Evolutionary conservation across 148 eudicot species (phyloP), one percentile per base, ranked within the genome.

Genomic region (Rhododendron griersonianum): DNA sequence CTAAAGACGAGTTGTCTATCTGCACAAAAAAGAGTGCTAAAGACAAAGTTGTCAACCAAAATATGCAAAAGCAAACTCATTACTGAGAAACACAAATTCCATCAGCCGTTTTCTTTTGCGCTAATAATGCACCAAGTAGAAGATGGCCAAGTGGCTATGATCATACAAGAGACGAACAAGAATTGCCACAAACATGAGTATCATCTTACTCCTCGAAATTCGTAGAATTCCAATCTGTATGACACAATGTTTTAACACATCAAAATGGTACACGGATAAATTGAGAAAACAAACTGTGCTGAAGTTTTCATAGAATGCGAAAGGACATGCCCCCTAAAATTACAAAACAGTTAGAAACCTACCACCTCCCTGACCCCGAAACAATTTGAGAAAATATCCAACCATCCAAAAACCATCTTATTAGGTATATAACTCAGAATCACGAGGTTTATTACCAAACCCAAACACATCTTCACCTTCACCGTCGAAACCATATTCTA

Each of bases 341-440:
- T 25, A 11, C 59, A 78, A 48, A 45, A 45, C 8, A 50, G 41
- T 33, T 28, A 7, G 63, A 51, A 50, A 15, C 21, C 18, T 50
- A 5, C 13, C 44, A 80, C 63, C 41, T 25, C 1, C 14, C n/a
- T 30, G 3, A 53, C 59, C 63, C 44, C 1, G 5, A 25, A 39
- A 41, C 19, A 41, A 21, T 39, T 11, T 37, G 37, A 10, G 7
- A n/a, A 63, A 14, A 21, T 37, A 61, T 28, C 11, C 1, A 51
- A 21, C 80, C 47, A 39, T 39, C 47, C 55, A 53, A 30, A 78
- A 81, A 25, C 79, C 33, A 87, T 77, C 84, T 65, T 75, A 82
- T 95, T 90, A 96, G 81, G 98, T 95, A 86, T 96, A 96, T 87
- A 96, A 77, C 5, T 93, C 98, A 53, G 96, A 87, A 87, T 96